Evolutionary conservation across 345 rosid genomes (phyloP).

Genomic region (Barbarea vulgaris): DNA sequence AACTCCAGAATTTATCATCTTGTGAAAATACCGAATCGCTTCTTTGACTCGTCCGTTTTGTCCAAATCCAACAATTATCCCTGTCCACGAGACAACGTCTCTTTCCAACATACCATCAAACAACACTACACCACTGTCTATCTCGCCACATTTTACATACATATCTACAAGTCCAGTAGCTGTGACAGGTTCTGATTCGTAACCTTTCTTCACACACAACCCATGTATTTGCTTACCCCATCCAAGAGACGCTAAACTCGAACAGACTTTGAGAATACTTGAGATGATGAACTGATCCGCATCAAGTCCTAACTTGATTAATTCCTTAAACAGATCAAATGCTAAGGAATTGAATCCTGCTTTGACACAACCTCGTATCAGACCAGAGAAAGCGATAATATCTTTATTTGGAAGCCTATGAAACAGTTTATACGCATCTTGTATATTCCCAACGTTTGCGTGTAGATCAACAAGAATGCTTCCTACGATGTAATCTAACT

Average conservation of each 20-base stretch:
- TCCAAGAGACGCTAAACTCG: conserved; percentile 57
- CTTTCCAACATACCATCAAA: conserved; percentile 47
- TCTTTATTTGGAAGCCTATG: conserved; percentile 59
- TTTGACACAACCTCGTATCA: conserved; percentile 60
- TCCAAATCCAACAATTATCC: conserved; percentile 68
- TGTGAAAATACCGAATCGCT: conserved; percentile 52
- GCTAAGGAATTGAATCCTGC: conserved; percentile 47
- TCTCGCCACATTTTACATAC: conserved; percentile 76
- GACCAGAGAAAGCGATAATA: conserved; percentile 62
- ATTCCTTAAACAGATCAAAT: conserved; percentile 52
- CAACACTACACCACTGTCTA: conserved; percentile 52
- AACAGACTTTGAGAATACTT: conserved; percentile 58
- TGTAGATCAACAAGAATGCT: conserved; percentile 65
- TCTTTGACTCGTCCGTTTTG: conserved; percentile 70
- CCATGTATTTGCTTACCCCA: conserved; percentile 66
- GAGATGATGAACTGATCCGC: conserved; percentile 62
- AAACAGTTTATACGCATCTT: conserved; percentile 49
- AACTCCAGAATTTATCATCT: conserved; percentile 55
- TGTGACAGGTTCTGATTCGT: conserved; percentile 52
- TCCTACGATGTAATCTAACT: conserved; percentile 59
- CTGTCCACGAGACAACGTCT: conserved; percentile 74
- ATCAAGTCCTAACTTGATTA: conserved; percentile 45
- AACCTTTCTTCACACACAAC: conserved; percentile 59
- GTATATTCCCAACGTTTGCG: conserved; percentile 51
- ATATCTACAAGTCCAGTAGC: conserved; percentile 56